Base-by-base conservation (phyloP, 176 grass and related monocot species). In the Triticum timopheevii region DNA sequence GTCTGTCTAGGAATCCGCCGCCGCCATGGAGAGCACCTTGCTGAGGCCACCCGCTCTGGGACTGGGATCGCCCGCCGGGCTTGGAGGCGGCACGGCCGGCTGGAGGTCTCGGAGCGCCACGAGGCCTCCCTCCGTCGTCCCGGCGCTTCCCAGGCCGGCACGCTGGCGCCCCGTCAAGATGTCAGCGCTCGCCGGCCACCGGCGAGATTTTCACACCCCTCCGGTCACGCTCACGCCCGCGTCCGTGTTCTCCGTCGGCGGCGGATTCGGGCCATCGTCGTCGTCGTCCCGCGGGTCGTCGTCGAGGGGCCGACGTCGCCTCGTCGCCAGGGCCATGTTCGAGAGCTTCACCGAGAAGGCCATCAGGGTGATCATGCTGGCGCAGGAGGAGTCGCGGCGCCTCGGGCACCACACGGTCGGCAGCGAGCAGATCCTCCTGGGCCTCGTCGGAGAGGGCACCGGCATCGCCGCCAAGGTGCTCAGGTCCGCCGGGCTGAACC, bases 271-370 rank as follows among this genome's bases (percentile, higher is more conserved):
- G 1, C 73, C 7, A 28, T 75, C 73, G 15, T 19, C 15, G 0
- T n/a, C 1, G 8, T 10, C 39, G 1, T 47, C 20, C 3, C 44
- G 4, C 15, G 3, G 44, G 10, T 52, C 23, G 5, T 47, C 13
- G 44, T 31, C 8, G 15, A 52, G 73, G 49, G 73, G 73, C 1
- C 25, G 44, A 1, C 73, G 45, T 0, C 44, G 44, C 7, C 44
- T 11, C 4, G 73, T 76, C 44, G 19, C 73, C 15, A 30, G 73
- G 25, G 73, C 73, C 15, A 76, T 76, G 25, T 76, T 76, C 34
- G 95, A 97, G 76, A 86, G 95, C 22, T 97, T 97, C 71, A 97
- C 95, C 0, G 95, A 95, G 80, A 97, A 95, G 87, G 95, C 95
- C 33, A 95, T 93, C 23, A 97, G 93, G 85, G 95, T 98, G 71